Evolutionary conservation across 306 rosid genomes (phyloP), one percentile per base, ranked within the genome.

Genomic region (Prunus campanulata): DNA sequence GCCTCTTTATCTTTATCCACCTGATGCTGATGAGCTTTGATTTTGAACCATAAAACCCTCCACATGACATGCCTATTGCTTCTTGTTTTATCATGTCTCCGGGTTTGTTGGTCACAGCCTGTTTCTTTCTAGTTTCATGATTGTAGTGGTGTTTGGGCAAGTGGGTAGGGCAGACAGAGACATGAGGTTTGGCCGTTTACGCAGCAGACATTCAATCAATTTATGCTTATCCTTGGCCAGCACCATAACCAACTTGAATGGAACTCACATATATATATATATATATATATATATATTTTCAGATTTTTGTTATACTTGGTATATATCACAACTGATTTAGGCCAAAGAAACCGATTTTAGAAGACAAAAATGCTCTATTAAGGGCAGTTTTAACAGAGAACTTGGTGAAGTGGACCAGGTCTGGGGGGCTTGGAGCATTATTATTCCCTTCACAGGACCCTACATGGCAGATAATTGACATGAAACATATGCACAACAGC

Each of bases 201-300:
- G 13, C 60, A 65, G 50, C 65, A 15, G 47, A 64, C 77, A 77
- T 66, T 56, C 54, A 42, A 30, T 56, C 54, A 27, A 30, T 16
- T 61, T 19, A 71, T 46, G 39, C 71, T 82, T 77, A 76, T 81
- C 81, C 69, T 71, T 12, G 19, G 49, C 70, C 74, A 66, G 78
- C 85, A 49, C 27, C 29, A 24, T 68, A 55, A 70, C 60, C 74
- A 47, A 30, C 65, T 54, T 70, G 39, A 42, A 30, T 56, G 39
- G 60, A 35, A 35, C 39, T 35, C 39, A 35, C 8, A 35, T 6
- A 35, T 5, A 35, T 5, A 35, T 32, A 32, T 32, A 30, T 30
- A 30, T 30, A 30, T 25, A 25, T 25, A 25, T 25, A 35, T 35
- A 35, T 5, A 35, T 1, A 35, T 32, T 1, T 35, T 20, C 29